Percentiles rank a stretch among this genome's conserved stretches.
Evolutionary conservation across 106 monocot genomes (phyloP).

Genomic region (Acorus gramineus): DNA sequence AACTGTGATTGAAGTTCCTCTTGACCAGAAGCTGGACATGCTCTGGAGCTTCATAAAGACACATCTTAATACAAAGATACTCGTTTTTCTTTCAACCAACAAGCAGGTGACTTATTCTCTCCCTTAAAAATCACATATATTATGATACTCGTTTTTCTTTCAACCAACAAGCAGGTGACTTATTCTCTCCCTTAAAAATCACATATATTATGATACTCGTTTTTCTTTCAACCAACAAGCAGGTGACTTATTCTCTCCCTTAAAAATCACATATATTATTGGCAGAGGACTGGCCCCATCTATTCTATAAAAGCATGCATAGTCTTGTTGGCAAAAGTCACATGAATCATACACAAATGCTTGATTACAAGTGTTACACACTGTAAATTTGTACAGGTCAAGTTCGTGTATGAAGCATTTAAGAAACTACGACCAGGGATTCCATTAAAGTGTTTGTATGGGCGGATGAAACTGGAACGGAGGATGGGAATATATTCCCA

Average conservation of each 20-base stretch:
- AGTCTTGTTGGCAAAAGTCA: too few relatives aligned
- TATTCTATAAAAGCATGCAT: too few relatives aligned
- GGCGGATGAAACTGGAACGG: conserved; percentile 69
- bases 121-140: conserved; percentile 16
- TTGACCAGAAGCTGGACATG: conserved; percentile 82
- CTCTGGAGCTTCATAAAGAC: conserved; percentile 90
- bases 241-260: too few relatives aligned
- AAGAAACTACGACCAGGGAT: conserved; percentile 92
- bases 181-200: too few relatives aligned
- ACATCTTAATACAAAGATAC: conserved; percentile 73
- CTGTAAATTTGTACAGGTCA: conserved; percentile 38
- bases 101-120: conserved; percentile 45
- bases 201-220: too few relatives aligned
- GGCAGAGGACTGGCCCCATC: too few relatives aligned
- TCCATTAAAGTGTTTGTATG: conserved; percentile 84
- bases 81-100: conserved; percentile 79
- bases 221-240: too few relatives aligned
- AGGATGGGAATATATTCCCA: conserved; percentile 64
- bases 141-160: conserved; percentile 83
- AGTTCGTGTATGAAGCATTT: conserved; percentile 84
- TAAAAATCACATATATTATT: too few relatives aligned
- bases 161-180: conserved; percentile 74
- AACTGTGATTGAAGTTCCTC: conserved; percentile 66
- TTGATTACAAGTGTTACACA: neutral
- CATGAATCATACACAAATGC: neutral